Evolutionary conservation across 768 basidiomycete genomes (phyloP).

Genomic region (Suillus hirtellus): DNA sequence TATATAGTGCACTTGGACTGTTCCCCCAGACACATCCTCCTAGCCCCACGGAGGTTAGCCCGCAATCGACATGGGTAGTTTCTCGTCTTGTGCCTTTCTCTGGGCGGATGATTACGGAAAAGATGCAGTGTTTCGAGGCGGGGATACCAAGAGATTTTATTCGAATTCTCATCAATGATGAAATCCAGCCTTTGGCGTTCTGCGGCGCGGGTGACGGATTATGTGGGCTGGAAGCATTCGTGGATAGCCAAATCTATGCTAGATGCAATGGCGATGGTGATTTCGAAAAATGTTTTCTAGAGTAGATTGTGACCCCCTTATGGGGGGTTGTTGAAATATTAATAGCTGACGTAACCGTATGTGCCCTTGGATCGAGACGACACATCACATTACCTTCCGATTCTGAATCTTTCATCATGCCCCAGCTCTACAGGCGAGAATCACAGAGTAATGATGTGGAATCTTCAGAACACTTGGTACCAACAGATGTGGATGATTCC

Average conservation of each 20-base stretch:
- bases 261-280: conserved; percentile 64
- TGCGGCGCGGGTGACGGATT: conserved; percentile 58
- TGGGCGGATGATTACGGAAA: conserved; percentile 73
- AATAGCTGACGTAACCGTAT: conserved; percentile 9
- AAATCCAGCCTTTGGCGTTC: conserved; percentile 60
- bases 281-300: conserved; percentile 26
- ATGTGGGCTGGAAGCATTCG: conserved; percentile 62
- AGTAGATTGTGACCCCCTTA: not conserved
- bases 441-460: conserved; percentile 13
- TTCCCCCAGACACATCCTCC: conserved; percentile 37
- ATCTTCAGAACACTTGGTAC: conserved; percentile 25
- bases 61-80: conserved; percentile 49
- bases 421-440: conserved; percentile 31
- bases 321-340: not conserved
- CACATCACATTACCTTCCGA: conserved; percentile 25
- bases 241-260: conserved; percentile 67
- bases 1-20: conserved; percentile 64
- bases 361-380: conserved; percentile 17
- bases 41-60: conserved; percentile 21
- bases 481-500: conserved; percentile 60
- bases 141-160: conserved; percentile 47
- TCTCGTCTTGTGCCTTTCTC: conserved; percentile 73
- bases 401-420: conserved; percentile 22
- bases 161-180: conserved; percentile 79
- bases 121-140: conserved; percentile 45